phyloP scores from a whole-genome alignment of 2,329 filamentous ascomycete genomes.

The Ophiosphaerella herpotricha region DNA sequence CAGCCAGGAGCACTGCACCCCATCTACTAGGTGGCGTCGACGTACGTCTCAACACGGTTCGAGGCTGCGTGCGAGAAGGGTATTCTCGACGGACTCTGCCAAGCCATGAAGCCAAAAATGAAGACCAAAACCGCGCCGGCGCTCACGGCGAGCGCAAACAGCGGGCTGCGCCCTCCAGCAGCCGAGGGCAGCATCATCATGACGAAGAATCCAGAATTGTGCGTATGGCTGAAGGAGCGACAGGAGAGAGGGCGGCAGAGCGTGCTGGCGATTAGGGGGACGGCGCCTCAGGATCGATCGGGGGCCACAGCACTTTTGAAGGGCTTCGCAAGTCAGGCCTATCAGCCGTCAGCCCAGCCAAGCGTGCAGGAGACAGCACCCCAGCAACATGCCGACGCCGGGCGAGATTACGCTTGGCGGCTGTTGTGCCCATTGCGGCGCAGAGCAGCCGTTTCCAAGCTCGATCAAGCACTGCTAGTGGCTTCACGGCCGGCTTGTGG shows the following conservation, averaged over 20 bases:
- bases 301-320: constrained; percentile 31
- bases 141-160: constrained; percentile 37
- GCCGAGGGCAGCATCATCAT: constrained; percentile 38
- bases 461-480: constrained; percentile 14
- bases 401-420: constrained; percentile 34
- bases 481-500: constrained; percentile 6
- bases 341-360: constrained; percentile 27
- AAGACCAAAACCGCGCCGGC: constrained; percentile 39
- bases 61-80: constrained; percentile 23
- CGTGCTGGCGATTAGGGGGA: constrained; percentile 18
- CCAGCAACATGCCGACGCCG: constrained; percentile 11
- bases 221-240: constrained; percentile 12
- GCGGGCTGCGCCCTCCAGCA: constrained; percentile 36
- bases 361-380: constrained; percentile 22
- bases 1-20: neutral
- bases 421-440: constrained; percentile 18
- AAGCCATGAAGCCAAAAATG: constrained; percentile 42
- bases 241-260: constrained; percentile 7
- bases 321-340: constrained; percentile 6
- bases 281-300: constrained; percentile 11
- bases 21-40: constrained; percentile 3
- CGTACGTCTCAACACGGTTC: constrained; percentile 35
- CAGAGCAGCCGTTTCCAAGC: constrained; percentile 14
- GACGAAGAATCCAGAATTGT: constrained; percentile 7
- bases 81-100: constrained; percentile 35